These are phyloP conservation scores for Mytilinidion resinicola DNA, from an alignment of 495 filamentous ascomycete species.

Conservation along the genomic window DNA sequence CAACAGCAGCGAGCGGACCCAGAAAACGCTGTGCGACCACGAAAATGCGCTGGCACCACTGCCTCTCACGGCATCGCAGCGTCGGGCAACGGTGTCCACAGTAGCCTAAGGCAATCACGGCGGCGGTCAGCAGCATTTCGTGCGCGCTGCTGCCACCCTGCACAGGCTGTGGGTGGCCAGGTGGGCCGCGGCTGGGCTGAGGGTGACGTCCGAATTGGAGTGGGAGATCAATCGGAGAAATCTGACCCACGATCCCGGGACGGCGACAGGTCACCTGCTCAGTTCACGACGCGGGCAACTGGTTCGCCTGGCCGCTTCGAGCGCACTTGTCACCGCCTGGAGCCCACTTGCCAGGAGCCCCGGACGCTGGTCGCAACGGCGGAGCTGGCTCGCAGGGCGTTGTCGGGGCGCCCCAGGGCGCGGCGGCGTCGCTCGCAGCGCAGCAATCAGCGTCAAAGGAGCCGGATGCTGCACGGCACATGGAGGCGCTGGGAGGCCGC, in stretches of 20 bases:
- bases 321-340: no score
- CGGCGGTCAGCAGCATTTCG: not conserved
- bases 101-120: not conserved
- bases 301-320: slow-evolving; percentile 3
- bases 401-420: not conserved
- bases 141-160: not conserved
- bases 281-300: slow-evolving; percentile 8
- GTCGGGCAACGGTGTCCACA: not conserved
- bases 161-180: not conserved
- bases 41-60: not conserved
- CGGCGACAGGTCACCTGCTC: slow-evolving; percentile 14
- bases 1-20: no score
- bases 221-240: slow-evolving; percentile 18
- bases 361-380: not conserved
- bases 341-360: no score
- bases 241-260: slow-evolving; percentile 16
- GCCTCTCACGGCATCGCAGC: not conserved
- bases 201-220: slow-evolving; percentile 15
- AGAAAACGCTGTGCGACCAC: not conserved
- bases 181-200: not conserved
- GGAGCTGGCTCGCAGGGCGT: not conserved
- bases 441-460: no score
- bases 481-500: no score
- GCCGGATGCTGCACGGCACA: no score
- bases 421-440: not conserved